Percentiles rank a stretch among this genome's conserved stretches.
These are phyloP conservation scores for Echium plantagineum DNA, from an alignment of 257 asterid species.

Conservation along the genomic window DNA sequence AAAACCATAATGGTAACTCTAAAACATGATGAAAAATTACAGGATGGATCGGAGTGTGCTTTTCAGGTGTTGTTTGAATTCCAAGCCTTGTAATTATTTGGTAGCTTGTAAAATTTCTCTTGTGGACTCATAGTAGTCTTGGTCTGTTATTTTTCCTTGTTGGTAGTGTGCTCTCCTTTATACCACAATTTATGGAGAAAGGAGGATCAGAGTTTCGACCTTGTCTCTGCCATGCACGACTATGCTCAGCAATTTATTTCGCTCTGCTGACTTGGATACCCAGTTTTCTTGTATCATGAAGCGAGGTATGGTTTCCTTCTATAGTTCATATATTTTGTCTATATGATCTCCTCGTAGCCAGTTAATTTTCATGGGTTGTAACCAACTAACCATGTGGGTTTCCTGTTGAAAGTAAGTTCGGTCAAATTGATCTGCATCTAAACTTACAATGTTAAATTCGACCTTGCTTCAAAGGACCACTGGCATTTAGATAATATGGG, in stretches of 20 bases:
- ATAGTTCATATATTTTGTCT: slow-evolving; percentile 9
- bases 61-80: slow-evolving; percentile 54
- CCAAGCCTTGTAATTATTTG: not conserved
- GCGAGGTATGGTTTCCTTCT: slow-evolving; percentile 44
- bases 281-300: slow-evolving; percentile 84
- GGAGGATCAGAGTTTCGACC: slow-evolving; percentile 96
- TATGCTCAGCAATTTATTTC: slow-evolving; percentile 86
- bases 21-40: slow-evolving; percentile 92
- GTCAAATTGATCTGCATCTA: not conserved
- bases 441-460: not conserved
- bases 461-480: not conserved
- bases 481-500: not conserved
- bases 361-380: not conserved
- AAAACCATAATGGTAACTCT: slow-evolving; percentile 89
- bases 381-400: not conserved
- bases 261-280: slow-evolving; percentile 93
- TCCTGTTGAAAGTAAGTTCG: not conserved
- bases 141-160: slow-evolving; percentile 1
- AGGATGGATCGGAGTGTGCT: slow-evolving; percentile 90
- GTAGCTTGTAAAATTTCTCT: not conserved
- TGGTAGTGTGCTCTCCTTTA: slow-evolving; percentile 91
- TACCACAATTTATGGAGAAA: slow-evolving; percentile 90
- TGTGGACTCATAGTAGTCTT: not conserved
- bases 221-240: slow-evolving; percentile 86
- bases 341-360: not conserved